Percentiles rank a stretch among this genome's conserved stretches.
Conservation (phyloP, 2,329 filamentous ascomycete species). For the Talaromyces islandicus region DNA sequence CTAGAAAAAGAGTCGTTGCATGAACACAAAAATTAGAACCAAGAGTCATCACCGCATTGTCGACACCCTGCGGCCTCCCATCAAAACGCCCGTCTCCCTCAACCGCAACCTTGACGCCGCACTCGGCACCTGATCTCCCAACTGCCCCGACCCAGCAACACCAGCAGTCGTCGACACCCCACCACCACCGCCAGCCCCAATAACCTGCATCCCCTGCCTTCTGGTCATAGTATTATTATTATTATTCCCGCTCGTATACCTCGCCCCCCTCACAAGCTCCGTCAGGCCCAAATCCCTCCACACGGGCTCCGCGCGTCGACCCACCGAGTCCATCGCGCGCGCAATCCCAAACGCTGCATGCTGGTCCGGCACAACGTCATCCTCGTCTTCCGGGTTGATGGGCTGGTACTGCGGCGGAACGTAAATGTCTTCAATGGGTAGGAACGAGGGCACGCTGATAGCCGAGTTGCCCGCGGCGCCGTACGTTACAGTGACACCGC, state of each 20-base stretch:
- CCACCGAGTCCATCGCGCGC: constrained; percentile 49
- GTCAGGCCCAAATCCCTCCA: constrained; percentile 57
- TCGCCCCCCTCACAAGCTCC: constrained; percentile 37
- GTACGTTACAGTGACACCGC: constrained; percentile 18
- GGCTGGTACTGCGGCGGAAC: constrained; percentile 57
- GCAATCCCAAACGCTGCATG: constrained; percentile 63
- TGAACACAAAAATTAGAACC: not conserved
- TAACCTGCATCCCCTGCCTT: constrained; percentile 12
- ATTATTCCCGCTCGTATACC: not conserved
- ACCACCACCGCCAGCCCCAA: constrained; percentile 17
- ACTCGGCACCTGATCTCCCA: not conserved
- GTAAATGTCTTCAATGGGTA: constrained; percentile 56
- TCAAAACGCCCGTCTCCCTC: constrained; percentile 25
- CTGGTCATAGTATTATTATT: no score
- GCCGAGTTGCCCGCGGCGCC: constrained; percentile 21
- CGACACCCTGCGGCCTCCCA: constrained; percentile 33
- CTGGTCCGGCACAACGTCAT: constrained; percentile 62
- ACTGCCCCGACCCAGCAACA: constrained; percentile 1
- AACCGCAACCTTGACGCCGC: constrained; percentile 17
- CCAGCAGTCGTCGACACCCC: constrained; percentile 5
- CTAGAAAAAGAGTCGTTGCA: not conserved
- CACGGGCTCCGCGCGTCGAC: constrained; percentile 39
- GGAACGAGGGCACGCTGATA: constrained; percentile 34
- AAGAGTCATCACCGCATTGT: constrained; percentile 24
- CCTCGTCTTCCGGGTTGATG: constrained; percentile 60